phyloP scores from a whole-genome alignment of 148 eudicot species.

The Selenicereus undatus region DNA sequence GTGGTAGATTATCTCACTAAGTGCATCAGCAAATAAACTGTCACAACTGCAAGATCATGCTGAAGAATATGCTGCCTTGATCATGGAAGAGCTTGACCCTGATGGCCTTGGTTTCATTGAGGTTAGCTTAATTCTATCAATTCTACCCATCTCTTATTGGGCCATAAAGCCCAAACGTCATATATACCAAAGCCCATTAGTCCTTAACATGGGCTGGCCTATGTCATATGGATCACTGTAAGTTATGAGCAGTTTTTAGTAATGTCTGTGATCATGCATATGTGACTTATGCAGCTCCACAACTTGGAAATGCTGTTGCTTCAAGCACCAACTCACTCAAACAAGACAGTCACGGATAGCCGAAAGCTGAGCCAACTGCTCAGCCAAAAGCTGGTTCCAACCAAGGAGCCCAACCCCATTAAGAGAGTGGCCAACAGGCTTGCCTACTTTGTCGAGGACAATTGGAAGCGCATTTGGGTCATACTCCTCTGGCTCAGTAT shows the following conservation, averaged over 20 bases:
- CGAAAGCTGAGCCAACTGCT: slow-evolving; percentile 40
- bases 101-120: slow-evolving; percentile 41
- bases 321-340: slow-evolving; percentile 50
- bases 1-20: slow-evolving; percentile 36
- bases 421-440: slow-evolving; percentile 27
- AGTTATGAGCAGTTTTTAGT: neutral
- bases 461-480: slow-evolving; percentile 61
- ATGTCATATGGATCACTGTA: neutral
- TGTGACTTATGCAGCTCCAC: slow-evolving; percentile 29
- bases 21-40: slow-evolving; percentile 43
- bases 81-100: slow-evolving; percentile 57
- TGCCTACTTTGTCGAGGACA: slow-evolving; percentile 44
- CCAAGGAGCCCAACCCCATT: slow-evolving; percentile 46
- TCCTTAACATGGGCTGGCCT: neutral
- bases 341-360: slow-evolving; percentile 39
- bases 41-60: slow-evolving; percentile 43
- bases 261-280: neutral
- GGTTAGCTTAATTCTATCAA: slow-evolving; percentile 19
- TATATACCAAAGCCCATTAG: neutral
- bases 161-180: neutral
- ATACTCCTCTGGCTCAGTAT: slow-evolving; percentile 45
- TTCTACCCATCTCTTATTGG: neutral
- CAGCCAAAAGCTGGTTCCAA: slow-evolving; percentile 49
- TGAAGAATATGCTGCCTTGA: slow-evolving; percentile 50
- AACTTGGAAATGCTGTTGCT: slow-evolving; percentile 53